phyloP scores from a whole-genome alignment of 1,284 basidiomycete genomes.

The Cryptococcus hybrid region DNA sequence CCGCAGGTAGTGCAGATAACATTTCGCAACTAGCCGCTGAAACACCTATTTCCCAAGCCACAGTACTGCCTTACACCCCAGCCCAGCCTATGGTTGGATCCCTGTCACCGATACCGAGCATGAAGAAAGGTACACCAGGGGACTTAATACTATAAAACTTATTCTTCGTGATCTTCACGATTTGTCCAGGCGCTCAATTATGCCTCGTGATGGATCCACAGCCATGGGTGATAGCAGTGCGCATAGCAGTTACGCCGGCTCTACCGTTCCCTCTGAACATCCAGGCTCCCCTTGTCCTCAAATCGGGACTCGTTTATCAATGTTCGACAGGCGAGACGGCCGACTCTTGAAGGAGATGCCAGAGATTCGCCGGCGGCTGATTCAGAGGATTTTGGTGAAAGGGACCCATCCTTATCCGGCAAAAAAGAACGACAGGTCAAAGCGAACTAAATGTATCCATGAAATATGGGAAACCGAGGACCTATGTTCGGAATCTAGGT shows the following conservation, averaged over 20 bases:
- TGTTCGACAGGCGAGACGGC: slow-evolving; percentile 20
- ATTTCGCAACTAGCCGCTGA: slow-evolving; percentile 46
- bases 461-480: slow-evolving; percentile 93
- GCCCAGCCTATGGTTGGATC: slow-evolving; percentile 9
- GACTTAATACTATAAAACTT: slow-evolving; percentile 84
- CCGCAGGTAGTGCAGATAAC: neutral
- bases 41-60: slow-evolving; percentile 10
- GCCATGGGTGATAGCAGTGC: slow-evolving; percentile 20
- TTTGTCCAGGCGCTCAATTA: slow-evolving; percentile 53
- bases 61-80: neutral
- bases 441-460: slow-evolving; percentile 71
- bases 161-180: slow-evolving; percentile 95
- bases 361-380: no score
- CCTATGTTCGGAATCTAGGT: slow-evolving; percentile 88
- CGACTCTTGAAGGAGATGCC: slow-evolving; percentile 17
- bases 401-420: slow-evolving; percentile 54
- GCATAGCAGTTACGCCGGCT: slow-evolving; percentile 14
- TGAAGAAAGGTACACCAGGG: slow-evolving; percentile 47
- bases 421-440: slow-evolving; percentile 82
- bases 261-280: slow-evolving; percentile 16
- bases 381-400: slow-evolving; percentile 6
- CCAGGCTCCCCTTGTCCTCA: slow-evolving; percentile 12
- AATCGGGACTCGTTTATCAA: slow-evolving; percentile 14
- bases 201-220: slow-evolving; percentile 45
- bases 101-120: slow-evolving; percentile 19